Evolutionary conservation across 805 yeast genomes (phyloP).

Genomic region (Candida corydali): DNA sequence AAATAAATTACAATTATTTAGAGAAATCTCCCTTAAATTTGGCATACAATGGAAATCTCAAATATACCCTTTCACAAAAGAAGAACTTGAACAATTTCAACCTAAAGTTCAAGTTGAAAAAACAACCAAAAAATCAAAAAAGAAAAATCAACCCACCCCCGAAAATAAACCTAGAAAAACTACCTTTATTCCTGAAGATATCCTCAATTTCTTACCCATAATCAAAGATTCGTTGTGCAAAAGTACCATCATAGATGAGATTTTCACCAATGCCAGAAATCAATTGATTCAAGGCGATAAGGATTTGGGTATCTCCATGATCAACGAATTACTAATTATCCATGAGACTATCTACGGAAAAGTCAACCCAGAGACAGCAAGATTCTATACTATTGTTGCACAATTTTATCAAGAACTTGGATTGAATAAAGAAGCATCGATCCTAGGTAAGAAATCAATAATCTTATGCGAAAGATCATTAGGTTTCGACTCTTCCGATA

Average conservation of each 20-base stretch:
- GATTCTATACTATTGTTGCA: slow-evolving; percentile 61
- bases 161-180: slow-evolving; percentile 23
- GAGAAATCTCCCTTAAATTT: slow-evolving; percentile 69
- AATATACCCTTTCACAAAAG: slow-evolving; percentile 46
- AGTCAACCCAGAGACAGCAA: slow-evolving; percentile 75
- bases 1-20: slow-evolving; percentile 46
- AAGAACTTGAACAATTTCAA: slow-evolving; percentile 29
- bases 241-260: slow-evolving; percentile 68
- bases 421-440: slow-evolving; percentile 54
- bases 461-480: slow-evolving; percentile 71
- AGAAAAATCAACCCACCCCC: slow-evolving; percentile 6
- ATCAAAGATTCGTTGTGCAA: slow-evolving; percentile 66
- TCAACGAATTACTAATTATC: slow-evolving; percentile 66
- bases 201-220: slow-evolving; percentile 68
- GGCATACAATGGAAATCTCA: slow-evolving; percentile 82
- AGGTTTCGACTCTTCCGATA: slow-evolving; percentile 79
- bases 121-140: slow-evolving; percentile 19
- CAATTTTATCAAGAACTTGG: slow-evolving; percentile 62
- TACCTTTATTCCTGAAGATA: slow-evolving; percentile 57
- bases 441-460: slow-evolving; percentile 63
- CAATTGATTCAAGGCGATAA: slow-evolving; percentile 32
- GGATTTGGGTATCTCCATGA: slow-evolving; percentile 57
- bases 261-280: slow-evolving; percentile 59
- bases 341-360: slow-evolving; percentile 82
- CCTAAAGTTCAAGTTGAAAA: slow-evolving; percentile 12